Evolutionary conservation across 2,329 filamentous ascomycete species (phyloP), one percentile per base, ranked within the genome.

Genomic region (Mycogone perniciosa): DNA sequence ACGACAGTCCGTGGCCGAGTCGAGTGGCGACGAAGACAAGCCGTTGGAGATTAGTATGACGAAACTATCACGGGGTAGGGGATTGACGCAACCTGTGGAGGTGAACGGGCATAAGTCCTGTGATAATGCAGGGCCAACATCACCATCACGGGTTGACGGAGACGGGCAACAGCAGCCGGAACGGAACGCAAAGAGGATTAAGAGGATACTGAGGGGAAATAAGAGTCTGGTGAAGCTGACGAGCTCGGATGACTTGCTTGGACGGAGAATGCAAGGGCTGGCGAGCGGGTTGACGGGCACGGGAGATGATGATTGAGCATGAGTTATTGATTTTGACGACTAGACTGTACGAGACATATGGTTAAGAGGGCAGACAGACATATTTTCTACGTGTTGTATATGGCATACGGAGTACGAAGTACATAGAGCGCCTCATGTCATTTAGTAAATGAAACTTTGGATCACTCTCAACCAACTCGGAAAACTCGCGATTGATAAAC

Each of bases 11-110:
- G 57, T 64, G 31, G 77, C 72, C 42, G 86, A 81, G 67, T 87
- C 74, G 10, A 86, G 84, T 8, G 88, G 83, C 0, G 89, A 93
- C 33, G 90, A 96, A 56, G 90, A 95, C 47, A 71, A 75, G 20
- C 88, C 89, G 4, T 67, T 96, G 7, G 91, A 96, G 68, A 96
- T 96, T 74, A 83, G 79, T 59, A 80, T 85, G 73, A 79, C 76
- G 9, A 72, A 71, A 55, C 61, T 70, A 53, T 67, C 66, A 34
- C 62, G 70, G 7, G 64, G 70, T 7, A 63, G 69, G 9, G 60
- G 61, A 45, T 59, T 56, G 34, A 60, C 58, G 9, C 47, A 54
- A 13, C 48, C 56, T 7, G 54, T 55, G 5, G 61, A 56, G 47
- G 40, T 45, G 33, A 61, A 59, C 51, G 58, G 64, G 52, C 58